Evolutionary conservation across 495 filamentous ascomycete species (phyloP), one percentile per base, ranked within the genome.

Genomic region (Lepidopterella palustris): DNA sequence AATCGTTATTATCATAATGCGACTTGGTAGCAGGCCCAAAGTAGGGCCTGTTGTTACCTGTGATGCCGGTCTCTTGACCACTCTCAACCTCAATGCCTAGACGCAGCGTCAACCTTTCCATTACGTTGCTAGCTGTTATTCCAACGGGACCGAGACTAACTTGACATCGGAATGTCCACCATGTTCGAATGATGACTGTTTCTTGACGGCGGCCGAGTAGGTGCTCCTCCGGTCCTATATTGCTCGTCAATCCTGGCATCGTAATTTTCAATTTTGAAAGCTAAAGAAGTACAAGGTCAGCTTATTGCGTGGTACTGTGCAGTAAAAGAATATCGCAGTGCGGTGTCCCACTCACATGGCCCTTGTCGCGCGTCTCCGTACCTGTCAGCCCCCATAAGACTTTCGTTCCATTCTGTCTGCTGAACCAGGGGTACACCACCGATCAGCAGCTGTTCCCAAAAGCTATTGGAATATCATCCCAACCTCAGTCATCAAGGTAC

Each of bases 1-100:
- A 96, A 29, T 82, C 69, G 39, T 74, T 76, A n/a, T 80, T 73
- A 35, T 92, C 84, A 66, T 95, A 95, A 52, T 87, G 18, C n/a
- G 47, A 72, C 20, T 82, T 79, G n/a, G 78, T 89, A 1, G 90
- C 89, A 26, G 86, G 87, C 4, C 83, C 82, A 72, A 95, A 92
- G 61, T 62, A 55, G 66, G 71, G 65, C 9, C 59, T 59, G 8
- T 59, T 53, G 20, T 20, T 42, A 20, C 65, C 67, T 13, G 78
- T 80, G 29, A 86, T 77, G 11, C 84, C 84, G 25, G 71, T 80
- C 70, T 87, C 83, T 68, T 86, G 84, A 13, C 29, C 29, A 21
- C 8, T 5, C 45, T n/a, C n/a, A n/a, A 27, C 62, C 31, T 67
- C 64, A 10, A 56, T 73, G 59, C 61, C 61, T 64, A 47, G 23